phyloP scores from a whole-genome alignment of 1,284 basidiomycete species.

The Puccinia horiana region DNA sequence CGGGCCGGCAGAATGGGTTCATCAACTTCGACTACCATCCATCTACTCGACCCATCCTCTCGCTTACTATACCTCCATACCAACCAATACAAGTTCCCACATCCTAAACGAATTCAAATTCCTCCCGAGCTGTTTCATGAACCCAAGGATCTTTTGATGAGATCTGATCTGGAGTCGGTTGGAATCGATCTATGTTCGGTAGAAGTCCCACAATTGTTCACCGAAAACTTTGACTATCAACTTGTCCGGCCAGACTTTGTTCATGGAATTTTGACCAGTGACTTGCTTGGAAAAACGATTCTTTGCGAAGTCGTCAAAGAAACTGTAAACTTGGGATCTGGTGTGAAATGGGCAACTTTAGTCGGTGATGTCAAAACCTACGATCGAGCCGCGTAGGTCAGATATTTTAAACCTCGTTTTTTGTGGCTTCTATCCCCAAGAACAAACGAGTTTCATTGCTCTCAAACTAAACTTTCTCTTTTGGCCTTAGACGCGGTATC shows the following conservation, averaged over 20 bases:
- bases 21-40: conserved; percentile 34
- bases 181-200: conserved; percentile 76
- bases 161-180: conserved; percentile 56
- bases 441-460: neutral
- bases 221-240: conserved; percentile 98
- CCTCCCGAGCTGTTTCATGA: conserved; percentile 61
- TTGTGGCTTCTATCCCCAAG: neutral
- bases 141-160: conserved; percentile 63
- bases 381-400: conserved; percentile 37
- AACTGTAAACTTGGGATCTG: conserved; percentile 47
- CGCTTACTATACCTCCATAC: conserved; percentile 51
- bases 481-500: conserved; percentile 41
- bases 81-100: conserved; percentile 51
- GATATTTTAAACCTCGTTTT: conserved; percentile 21
- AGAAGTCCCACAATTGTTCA: conserved; percentile 92
- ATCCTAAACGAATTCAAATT: conserved; percentile 50
- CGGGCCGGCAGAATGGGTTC: neutral
- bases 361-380: conserved; percentile 42
- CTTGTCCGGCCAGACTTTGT: conserved; percentile 90
- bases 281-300: conserved; percentile 92
- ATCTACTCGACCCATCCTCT: conserved; percentile 37
- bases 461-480: neutral
- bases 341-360: conserved; percentile 38
- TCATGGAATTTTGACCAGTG: conserved; percentile 91
- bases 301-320: conserved; percentile 76